Conservation (phyloP, 495 filamentous ascomycete genomes). For the Alectoria sarmentosa region DNA sequence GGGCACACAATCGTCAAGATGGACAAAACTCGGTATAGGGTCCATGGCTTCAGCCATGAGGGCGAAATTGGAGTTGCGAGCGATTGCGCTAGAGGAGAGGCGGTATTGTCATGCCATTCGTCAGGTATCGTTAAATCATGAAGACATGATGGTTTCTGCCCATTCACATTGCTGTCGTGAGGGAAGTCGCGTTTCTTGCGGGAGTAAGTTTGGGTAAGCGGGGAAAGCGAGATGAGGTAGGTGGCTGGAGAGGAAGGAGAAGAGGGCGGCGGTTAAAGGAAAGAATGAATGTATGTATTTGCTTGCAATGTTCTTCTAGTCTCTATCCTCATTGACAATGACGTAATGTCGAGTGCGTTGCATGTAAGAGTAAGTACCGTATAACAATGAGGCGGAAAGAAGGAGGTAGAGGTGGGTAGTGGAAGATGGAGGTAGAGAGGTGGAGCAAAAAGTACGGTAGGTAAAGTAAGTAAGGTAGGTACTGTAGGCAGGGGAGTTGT, state of each 20-base stretch:
- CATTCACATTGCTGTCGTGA: not conserved
- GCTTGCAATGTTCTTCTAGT: not conserved
- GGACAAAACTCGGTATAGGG: constrained; percentile 54
- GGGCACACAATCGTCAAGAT: constrained; percentile 52
- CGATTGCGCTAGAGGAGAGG: constrained; percentile 1
- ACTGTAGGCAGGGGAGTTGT: not conserved
- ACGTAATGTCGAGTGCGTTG: not conserved
- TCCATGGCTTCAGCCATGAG: constrained; percentile 44
- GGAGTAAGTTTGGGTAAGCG: not conserved
- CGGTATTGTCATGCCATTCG: constrained; percentile 12
- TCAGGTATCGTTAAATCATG: constrained; percentile 20
- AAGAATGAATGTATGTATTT: not conserved
- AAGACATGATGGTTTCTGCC: constrained; percentile 9
- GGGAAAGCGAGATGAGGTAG: not conserved
- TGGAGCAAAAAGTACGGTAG: too few relatives aligned
- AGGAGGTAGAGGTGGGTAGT: not conserved
- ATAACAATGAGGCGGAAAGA: not conserved
- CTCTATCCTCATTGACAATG: not conserved
- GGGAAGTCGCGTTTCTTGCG: not conserved
- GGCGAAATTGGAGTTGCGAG: not conserved
- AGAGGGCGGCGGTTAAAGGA: not conserved
- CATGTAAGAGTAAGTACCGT: not conserved
- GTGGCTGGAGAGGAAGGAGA: not conserved
- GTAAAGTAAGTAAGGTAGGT: too few relatives aligned
- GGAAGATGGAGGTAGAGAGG: too few relatives aligned